Evolutionary conservation across 192 early-diverging fungal genomes (phyloP), one percentile per base, ranked within the genome.

Genomic region (Entophlyctis helioformis): DNA sequence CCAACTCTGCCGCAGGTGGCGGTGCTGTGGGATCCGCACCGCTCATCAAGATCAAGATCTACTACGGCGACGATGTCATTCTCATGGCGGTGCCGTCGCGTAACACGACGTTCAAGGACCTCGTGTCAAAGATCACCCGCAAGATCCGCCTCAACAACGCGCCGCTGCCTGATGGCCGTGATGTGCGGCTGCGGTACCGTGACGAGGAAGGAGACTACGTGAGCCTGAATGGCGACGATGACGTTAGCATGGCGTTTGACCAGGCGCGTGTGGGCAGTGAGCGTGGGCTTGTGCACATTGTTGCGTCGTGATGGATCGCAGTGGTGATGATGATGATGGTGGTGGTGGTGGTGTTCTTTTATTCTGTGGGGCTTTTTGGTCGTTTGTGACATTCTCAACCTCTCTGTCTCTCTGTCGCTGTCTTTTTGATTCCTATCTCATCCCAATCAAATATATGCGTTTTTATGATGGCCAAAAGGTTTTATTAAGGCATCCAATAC

Each of bases 121-220:
- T 98, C 42, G 68, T 79, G 24, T 74, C 80, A 29, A 69, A 80
- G 16, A 85, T 98, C 10, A 92, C 93, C 57, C 71, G 87, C 29
- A 98, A 98, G 56, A 85, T 96, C 50, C 72, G 83, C 42, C 64
- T 91, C 12, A 27, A 78, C 73, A 23, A 69, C 66, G 26, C 70
- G 70, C 24, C 41, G 21, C 39, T 61, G 16, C 38, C 50, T 19
- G 56, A 67, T 20, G 59, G 62, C 41, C 70, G 57, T 40, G 69
- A 59, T 42, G 63, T 72, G 39, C 83, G 55, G 36, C 80, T 98
- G 46, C 75, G 78, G 53, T 96, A 96, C 55, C 78, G 82, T 56
- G 92, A 98, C 53, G 91, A 96, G 60, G 92, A 93, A 54, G 85
- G 87, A 33, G 91, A 96, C 53, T 76, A 81, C 56, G 80, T 92